These are phyloP conservation scores for Akanthomyces lecanii DNA, from an alignment of 2,329 filamentous ascomycete genomes.

Conservation along the genomic window DNA sequence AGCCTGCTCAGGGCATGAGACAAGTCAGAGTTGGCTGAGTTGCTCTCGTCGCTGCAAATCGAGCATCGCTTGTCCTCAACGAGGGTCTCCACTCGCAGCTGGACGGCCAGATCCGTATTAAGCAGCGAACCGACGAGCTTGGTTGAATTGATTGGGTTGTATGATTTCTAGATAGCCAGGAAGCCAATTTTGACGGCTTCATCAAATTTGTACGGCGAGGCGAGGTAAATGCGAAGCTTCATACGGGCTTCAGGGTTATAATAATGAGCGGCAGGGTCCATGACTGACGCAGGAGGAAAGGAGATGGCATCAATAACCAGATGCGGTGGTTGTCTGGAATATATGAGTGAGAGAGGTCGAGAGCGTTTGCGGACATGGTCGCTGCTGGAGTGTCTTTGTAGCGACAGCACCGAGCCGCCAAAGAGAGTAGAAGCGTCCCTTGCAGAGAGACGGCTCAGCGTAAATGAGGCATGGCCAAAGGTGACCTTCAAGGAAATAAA, in stretches of 20 bases:
- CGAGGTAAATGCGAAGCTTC: constrained; percentile 80
- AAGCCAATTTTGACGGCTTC: constrained; percentile 94
- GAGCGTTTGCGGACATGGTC: constrained; percentile 48
- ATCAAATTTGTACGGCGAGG: constrained; percentile 90
- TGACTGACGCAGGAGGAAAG: constrained; percentile 35
- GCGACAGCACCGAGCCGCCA: constrained; percentile 21
- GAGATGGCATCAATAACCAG: constrained; percentile 21
- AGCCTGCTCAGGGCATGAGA: constrained; percentile 51
- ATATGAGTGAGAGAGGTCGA: constrained; percentile 52
- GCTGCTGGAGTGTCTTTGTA: constrained; percentile 23
- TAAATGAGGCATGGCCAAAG: constrained; percentile 53
- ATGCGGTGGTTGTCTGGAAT: constrained; percentile 34
- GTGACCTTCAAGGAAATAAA: constrained; percentile 63
- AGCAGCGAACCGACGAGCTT: constrained; percentile 12
- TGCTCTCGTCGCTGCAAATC: constrained; percentile 51
- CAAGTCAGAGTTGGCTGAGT: constrained; percentile 56
- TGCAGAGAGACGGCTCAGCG: constrained; percentile 45
- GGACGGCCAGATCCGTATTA: not conserved
- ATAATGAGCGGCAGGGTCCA: constrained; percentile 76
- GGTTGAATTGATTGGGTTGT: constrained; percentile 17
- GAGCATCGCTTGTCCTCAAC: constrained; percentile 57
- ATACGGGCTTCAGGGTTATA: constrained; percentile 83
- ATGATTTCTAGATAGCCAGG: constrained; percentile 53
- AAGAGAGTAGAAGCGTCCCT: constrained; percentile 34
- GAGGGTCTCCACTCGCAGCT: constrained; percentile 45